Evolutionary conservation across 106 monocot species (phyloP), one percentile per base, ranked within the genome.

Genomic region (Dioscorea dumetorum): DNA sequence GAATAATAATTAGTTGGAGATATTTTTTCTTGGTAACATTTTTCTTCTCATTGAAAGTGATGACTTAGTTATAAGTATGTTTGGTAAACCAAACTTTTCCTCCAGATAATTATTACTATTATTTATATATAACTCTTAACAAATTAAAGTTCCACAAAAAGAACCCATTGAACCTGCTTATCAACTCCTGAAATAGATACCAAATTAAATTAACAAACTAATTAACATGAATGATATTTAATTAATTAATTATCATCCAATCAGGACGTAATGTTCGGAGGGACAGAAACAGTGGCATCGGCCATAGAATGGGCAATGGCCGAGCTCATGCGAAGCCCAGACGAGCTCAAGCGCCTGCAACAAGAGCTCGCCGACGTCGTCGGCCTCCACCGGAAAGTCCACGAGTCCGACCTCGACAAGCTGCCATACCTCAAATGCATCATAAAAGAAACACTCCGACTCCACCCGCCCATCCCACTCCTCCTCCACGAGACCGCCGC

Each of bases 211-310:
- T 28, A 28, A 28, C 28, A 28, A 3, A 28, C 28, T 28, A 28
- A 28, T 28, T 28, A 28, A 28, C 28, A 28, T 28, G 28, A 28
- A 28, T 28, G 28, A 28, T 28, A 28, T 28, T 28, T 28, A 1
- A n/a, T n/a, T n/a, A n/a, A n/a, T n/a, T n/a, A n/a, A n/a, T 28
- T 28, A 28, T 28, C 28, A 28, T 28, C n/a, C n/a, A n/a, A n/a
- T n/a, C 70, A 91, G 91, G 88, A 91, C 22, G 82, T 91, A 63
- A 87, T 91, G 85, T 91, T 91, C 63, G 91, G 87, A 0, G 91
- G 91, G 7, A 91, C 91, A 18, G 87, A 91, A 70, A 87, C 91
- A 10, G 82, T 87, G 57, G 88, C 91, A 34, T 87, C 87, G 9
- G 82, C 82, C 24, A 83, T 88, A 28, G 91, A 91, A 72, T 91